Evolutionary conservation across 139 green algal species (phyloP), one percentile per base, ranked within the genome.

Genomic region (Desmodesmus armatus): DNA sequence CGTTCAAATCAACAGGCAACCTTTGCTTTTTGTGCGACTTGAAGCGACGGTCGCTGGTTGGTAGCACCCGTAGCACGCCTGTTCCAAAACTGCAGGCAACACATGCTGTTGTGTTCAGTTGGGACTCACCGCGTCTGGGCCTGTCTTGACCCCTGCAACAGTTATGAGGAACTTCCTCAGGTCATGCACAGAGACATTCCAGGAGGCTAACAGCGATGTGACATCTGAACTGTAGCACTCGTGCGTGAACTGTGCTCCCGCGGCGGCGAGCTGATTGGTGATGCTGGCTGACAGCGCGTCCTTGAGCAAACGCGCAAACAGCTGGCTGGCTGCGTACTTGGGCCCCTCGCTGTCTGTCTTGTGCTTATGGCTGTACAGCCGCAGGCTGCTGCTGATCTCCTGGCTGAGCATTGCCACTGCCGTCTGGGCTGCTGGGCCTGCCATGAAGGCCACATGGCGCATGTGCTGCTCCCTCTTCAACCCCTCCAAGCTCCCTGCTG

Each of bases 391-490:
- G 11, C 33, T 5, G 5, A 67, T 21, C 58, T 67, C 5, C 33
- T 19, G 13, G 23, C 5, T 67, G 13, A 67, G 11, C 58, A 29
- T 21, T 67, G n/a, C n/a, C n/a, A n/a, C n/a, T n/a, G n/a, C n/a
- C n/a, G n/a, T n/a, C n/a, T n/a, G n/a, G n/a, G 3, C 3, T 31
- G 5, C 58, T 35, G 58, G 13, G n/a, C n/a, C n/a, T 3, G 66
- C 29, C 37, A 75, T 31, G 31, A 75, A 75, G 66, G 21, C 29
- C 13, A 80, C 27, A 44, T 66, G 43, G n/a, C 35, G 41, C 43
- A 80, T 80, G 21, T 80, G 73, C 73, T 80, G 73, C 73, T 80
- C 29, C 49, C 41, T 21, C 11, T 23, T 41, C 11, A 80, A 44
- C 9, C 6, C 29, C 25, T 44, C 44, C 73, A 29, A 49, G 29